A percentile compares a stretch with the other conserved stretches of the same genome.
Evolutionary conservation across 148 eudicot species (phyloP).

Genomic region (Simmondsia chinensis): DNA sequence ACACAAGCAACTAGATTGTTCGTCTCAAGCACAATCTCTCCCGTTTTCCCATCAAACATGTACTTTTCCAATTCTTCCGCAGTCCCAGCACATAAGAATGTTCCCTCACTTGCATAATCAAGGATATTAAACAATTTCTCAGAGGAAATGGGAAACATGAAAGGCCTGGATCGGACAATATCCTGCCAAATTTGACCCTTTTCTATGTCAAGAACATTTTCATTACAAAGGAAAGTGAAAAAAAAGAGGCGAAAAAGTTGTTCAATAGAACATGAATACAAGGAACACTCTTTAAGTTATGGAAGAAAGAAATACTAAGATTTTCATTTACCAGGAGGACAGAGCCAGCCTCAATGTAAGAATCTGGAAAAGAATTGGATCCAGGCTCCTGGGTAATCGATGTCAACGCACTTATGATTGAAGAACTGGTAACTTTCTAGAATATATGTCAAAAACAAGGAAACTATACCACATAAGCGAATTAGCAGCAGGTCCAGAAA

Average conservation of each 20-base stretch:
- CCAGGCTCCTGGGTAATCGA: conserved; percentile 48
- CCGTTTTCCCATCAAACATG: conserved; percentile 80
- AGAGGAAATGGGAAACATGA: conserved; percentile 54
- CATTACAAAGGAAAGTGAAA: neutral
- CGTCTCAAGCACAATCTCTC: conserved; percentile 67
- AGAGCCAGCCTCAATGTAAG: conserved; percentile 63
- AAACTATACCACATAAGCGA: too few species aligned
- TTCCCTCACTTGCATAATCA: conserved; percentile 89
- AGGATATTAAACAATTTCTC: conserved; percentile 67
- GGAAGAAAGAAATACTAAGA: neutral
- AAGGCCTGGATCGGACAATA: conserved; percentile 58
- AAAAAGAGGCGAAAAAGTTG: neutral
- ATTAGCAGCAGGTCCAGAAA: too few species aligned
- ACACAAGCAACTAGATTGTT: conserved; percentile 78
- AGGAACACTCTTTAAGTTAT: too few species aligned
- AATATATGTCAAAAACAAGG: neutral
- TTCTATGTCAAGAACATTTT: neutral
- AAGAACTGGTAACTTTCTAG: conserved; percentile 67
- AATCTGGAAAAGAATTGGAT: conserved; percentile 52
- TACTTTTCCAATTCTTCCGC: conserved; percentile 72
- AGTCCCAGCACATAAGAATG: conserved; percentile 88
- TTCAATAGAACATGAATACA: too few species aligned
- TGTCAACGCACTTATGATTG: conserved; percentile 43
- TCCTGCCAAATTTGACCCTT: conserved; percentile 45
- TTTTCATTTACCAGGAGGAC: conserved; percentile 50